phyloP scores from a whole-genome alignment of 2,329 filamentous ascomycete species.

The Sphaerulina musiva region DNA sequence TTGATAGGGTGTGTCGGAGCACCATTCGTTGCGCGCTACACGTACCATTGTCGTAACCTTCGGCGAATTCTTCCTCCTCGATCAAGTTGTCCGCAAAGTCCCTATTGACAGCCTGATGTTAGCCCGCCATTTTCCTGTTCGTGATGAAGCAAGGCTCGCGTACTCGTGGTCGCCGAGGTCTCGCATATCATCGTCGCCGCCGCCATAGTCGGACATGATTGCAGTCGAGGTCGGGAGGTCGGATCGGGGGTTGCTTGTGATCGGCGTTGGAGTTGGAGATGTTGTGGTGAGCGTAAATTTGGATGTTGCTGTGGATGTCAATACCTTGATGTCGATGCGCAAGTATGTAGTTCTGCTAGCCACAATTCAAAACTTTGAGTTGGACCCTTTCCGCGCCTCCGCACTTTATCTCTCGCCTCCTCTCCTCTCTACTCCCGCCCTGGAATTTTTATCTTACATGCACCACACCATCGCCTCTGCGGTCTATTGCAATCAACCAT shows the following conservation, averaged over 20 bases:
- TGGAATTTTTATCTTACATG: background rate
- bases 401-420: too few species aligned
- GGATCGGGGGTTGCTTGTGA: background rate
- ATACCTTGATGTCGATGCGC: too few species aligned
- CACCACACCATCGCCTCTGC: background rate
- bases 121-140: slow-evolving; percentile 1
- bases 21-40: too few species aligned
- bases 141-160: slow-evolving; percentile 8
- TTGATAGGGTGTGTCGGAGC: too few species aligned
- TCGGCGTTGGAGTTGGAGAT: background rate
- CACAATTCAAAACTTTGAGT: too few species aligned
- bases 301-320: background rate
- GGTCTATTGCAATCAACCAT: background rate
- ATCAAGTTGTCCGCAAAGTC: slow-evolving; percentile 36
- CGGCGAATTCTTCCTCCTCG: slow-evolving; percentile 48
- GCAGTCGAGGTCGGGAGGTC: background rate
- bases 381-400: too few species aligned
- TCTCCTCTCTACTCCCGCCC: too few species aligned
- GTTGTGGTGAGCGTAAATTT: background rate
- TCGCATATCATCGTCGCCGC: slow-evolving; percentile 35
- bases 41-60: slow-evolving; percentile 42
- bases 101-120: slow-evolving; percentile 17
- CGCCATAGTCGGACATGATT: slow-evolving; percentile 44
- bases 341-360: background rate
- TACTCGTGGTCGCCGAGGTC: slow-evolving; percentile 34